Conservation (phyloP, 2,329 filamentous ascomycete genomes). For the Fusarium fujikuroi region DNA sequence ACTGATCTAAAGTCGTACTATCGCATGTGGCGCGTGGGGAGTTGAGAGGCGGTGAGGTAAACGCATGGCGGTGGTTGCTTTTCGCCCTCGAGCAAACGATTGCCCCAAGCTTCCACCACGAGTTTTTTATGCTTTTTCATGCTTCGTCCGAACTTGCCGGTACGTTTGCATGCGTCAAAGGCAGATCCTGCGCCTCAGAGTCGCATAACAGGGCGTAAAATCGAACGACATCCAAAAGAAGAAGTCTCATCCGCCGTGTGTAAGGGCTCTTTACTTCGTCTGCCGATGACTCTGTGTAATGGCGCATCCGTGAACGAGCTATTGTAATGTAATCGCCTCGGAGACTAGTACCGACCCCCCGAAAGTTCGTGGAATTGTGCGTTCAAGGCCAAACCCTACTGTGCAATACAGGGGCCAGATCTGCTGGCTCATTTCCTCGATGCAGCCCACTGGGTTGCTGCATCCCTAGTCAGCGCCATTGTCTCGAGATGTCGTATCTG, state of each 20-base stretch:
- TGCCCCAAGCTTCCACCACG: slow-evolving; percentile 11
- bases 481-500: slow-evolving; percentile 13
- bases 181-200: slow-evolving; percentile 6
- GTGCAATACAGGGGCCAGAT: slow-evolving; percentile 2
- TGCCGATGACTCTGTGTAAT: slow-evolving; percentile 8
- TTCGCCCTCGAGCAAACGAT: not conserved
- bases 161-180: slow-evolving; percentile 9
- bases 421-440: not conserved
- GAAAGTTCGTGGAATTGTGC: slow-evolving; percentile 2
- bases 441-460: slow-evolving; percentile 14
- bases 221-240: slow-evolving; percentile 11
- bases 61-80: not conserved
- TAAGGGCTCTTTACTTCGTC: slow-evolving; percentile 16
- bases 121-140: not conserved
- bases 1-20: slow-evolving; percentile 26
- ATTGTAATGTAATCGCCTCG: slow-evolving; percentile 3
- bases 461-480: slow-evolving; percentile 25
- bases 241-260: slow-evolving; percentile 1
- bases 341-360: slow-evolving; percentile 11
- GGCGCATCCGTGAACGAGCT: slow-evolving; percentile 1
- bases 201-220: slow-evolving; percentile 22
- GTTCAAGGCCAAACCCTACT: slow-evolving; percentile 18
- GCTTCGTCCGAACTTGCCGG: slow-evolving; percentile 21
- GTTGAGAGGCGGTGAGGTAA: slow-evolving; percentile 17
- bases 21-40: slow-evolving; percentile 23